A percentile compares a stretch with the other conserved stretches of the same genome.
Conservation (phyloP, 352 stramenopile species). For the Pythium phragmiticola region DNA sequence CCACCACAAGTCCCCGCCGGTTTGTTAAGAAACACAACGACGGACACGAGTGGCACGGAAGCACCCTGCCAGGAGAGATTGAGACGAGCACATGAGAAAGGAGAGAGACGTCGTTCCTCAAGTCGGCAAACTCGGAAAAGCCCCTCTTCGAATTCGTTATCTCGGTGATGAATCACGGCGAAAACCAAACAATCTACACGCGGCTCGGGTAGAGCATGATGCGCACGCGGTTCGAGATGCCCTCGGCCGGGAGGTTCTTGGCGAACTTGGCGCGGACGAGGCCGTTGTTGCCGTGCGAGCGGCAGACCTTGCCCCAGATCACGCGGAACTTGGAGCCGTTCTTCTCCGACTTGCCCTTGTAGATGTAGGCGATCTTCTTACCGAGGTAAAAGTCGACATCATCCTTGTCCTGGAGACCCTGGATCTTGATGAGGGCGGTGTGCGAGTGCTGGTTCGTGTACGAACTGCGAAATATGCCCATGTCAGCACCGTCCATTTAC, state of each 20-base stretch:
- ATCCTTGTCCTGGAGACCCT: slow-evolving; percentile 98
- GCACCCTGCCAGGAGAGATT: too few relatives aligned
- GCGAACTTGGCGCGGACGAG: slow-evolving; percentile 99
- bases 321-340: slow-evolving; percentile 98
- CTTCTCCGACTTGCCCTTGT: slow-evolving; percentile 96
- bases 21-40: too few relatives aligned
- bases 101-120: slow-evolving; percentile 15
- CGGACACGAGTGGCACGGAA: too few relatives aligned
- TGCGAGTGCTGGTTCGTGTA: slow-evolving; percentile 98
- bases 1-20: too few relatives aligned
- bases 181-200: slow-evolving; percentile 82
- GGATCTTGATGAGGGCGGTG: slow-evolving; percentile 99
- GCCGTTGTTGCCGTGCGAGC: slow-evolving; percentile 97
- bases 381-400: slow-evolving; percentile 99
- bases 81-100: background rate
- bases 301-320: slow-evolving; percentile 98
- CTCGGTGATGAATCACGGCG: slow-evolving; percentile 23
- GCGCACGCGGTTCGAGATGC: slow-evolving; percentile 96
- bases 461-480: slow-evolving; percentile 42
- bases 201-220: slow-evolving; percentile 99
- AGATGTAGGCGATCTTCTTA: slow-evolving; percentile 99
- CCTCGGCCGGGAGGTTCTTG: slow-evolving; percentile 95
- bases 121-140: slow-evolving; percentile 33
- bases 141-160: slow-evolving; percentile 47
- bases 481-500: background rate